Evolutionary conservation across 176 grass and related monocot genomes (phyloP), one percentile per base, ranked within the genome.

Genomic region (Metroxylon sagu): DNA sequence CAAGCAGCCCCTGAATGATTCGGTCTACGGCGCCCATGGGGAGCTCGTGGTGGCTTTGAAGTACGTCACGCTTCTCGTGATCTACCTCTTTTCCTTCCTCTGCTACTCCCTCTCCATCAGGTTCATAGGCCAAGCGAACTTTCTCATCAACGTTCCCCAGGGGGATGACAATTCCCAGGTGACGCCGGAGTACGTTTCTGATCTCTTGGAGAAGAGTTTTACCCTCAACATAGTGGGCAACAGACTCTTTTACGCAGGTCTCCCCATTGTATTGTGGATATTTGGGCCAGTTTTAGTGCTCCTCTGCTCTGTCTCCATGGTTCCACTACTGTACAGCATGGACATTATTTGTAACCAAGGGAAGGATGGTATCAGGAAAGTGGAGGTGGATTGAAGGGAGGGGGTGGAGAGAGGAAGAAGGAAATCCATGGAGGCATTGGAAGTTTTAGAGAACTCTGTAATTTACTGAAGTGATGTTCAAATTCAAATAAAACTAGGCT

Each of bases 21-120:
- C 84, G 25, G 78, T 92, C 12, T 81, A 88, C 62, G 93, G 93
- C 48, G 93, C 87, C 5, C 93, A 98, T 62, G 93, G 87, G 56
- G 87, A 98, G 81, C 83, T 92, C 84, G 88, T 88, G 84, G 70
- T 97, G 56, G 82, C 87, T 65, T 84, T 97, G 75, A 97, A 97
- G 74, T 97, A 97, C 72, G 93, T 88, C 1, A 72, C 75, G 25
- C 78, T 97, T 49, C 81, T 97, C 59, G 59, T 97, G 16, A 7
- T 85, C 73, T 88, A 88, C 76, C 67, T 98, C 75, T 71, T 89
- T 70, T 54, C 84, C 81, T 98, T 98, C 84, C 70, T 98, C 76
- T 98, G 76, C 84, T 81, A 92, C 81, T 83, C 87, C 50, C 81
- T 92, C 70, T 62, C 73, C 70, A 88, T 92, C 72, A 78, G 84